Conservation (phyloP, 169 alveolate species). For the Plasmodium gallinaceum region DNA sequence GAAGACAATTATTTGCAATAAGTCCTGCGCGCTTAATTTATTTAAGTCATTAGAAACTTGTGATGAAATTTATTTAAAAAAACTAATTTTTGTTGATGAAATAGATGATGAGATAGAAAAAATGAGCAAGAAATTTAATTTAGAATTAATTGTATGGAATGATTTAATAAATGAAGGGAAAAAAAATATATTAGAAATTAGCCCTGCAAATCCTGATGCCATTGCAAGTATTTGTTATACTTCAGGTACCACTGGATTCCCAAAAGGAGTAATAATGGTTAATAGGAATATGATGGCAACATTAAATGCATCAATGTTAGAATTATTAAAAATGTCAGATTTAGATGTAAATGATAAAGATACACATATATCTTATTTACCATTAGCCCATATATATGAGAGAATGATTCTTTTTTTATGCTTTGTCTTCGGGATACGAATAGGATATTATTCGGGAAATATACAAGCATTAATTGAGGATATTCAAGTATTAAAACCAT, state of each 20-base stretch:
- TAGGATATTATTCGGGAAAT: conserved; percentile 94
- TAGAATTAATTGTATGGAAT: conserved; percentile 79
- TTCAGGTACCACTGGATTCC: conserved; percentile 98
- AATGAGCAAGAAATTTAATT: conserved; percentile 13
- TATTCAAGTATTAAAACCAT: conserved; percentile 93
- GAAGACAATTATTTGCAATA: conserved; percentile 70
- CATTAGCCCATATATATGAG: conserved; percentile 97
- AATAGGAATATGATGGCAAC: conserved; percentile 78
- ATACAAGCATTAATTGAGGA: conserved; percentile 92
- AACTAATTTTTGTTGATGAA: conserved; percentile 46
- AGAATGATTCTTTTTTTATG: conserved; percentile 85
- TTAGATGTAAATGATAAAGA: conserved; percentile 80
- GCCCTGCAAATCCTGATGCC: conserved; percentile 86
- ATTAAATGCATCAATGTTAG: conserved; percentile 10
- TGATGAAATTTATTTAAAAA: conserved; percentile 33
- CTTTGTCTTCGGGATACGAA: conserved; percentile 84
- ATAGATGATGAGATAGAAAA: conserved; percentile 52
- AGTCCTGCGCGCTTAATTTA: conserved; percentile 38
- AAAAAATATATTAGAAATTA: conserved; percentile 71
- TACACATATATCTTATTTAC: conserved; percentile 93
- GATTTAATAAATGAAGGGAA: conserved; percentile 78
- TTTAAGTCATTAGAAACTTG: conserved; percentile 41
- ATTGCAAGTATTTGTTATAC: conserved; percentile 95
- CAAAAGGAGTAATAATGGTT: conserved; percentile 97
- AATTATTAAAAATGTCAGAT: conserved; percentile 23